phyloP scores from a whole-genome alignment of 176 grass and related monocot species.

The Avena eriantha region DNA sequence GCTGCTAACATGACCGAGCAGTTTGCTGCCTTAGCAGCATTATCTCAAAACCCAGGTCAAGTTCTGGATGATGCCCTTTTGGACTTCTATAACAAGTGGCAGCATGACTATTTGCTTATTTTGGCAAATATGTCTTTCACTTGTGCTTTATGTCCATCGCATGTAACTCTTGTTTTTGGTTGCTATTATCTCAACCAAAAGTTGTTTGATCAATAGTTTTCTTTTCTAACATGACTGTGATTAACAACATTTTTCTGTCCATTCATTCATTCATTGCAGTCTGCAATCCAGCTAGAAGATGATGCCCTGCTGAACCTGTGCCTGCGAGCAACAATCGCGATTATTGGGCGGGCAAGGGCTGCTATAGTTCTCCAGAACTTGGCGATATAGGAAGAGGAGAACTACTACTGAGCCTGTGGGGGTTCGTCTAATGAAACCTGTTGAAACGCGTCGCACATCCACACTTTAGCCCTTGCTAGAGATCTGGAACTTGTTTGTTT shows the following conservation, averaged over 20 bases:
- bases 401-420: neutral
- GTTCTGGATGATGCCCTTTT: slow-evolving; percentile 82
- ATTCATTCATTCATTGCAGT: neutral
- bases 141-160: neutral
- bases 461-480: neutral
- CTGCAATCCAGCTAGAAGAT: neutral
- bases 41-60: slow-evolving; percentile 94
- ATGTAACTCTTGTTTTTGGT: neutral
- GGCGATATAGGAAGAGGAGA: neutral
- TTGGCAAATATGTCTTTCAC: neutral
- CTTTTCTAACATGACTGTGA: neutral
- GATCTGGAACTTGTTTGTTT: neutral
- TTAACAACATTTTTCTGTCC: neutral
- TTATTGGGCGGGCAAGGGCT: neutral
- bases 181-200: neutral
- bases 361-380: neutral
- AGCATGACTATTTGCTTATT: slow-evolving; percentile 70
- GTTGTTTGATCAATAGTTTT: neutral
- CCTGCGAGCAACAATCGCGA: neutral
- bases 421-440: neutral
- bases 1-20: slow-evolving; percentile 97
- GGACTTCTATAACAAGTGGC: slow-evolving; percentile 92
- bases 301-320: neutral
- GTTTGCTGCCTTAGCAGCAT: slow-evolving; percentile 92
- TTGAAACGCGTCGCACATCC: neutral